Base-by-base conservation (phyloP, 257 asterid species). In the Echium plantagineum region DNA sequence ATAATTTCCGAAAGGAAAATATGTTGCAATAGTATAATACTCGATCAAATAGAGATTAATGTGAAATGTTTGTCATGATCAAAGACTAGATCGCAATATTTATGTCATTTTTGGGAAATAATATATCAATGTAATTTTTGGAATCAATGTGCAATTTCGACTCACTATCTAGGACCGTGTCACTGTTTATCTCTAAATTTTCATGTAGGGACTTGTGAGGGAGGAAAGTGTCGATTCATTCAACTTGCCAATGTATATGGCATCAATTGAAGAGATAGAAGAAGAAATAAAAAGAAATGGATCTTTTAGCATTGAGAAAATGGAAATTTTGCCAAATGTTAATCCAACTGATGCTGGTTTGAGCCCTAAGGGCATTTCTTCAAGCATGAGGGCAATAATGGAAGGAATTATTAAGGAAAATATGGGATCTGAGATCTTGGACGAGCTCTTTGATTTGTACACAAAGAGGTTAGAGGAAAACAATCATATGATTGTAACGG, bases 171-270 rank as follows among this genome's bases (percentile, higher is more conserved):
- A n/a, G n/a, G n/a, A n/a, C n/a, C n/a, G n/a, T n/a, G n/a, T n/a
- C n/a, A n/a, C n/a, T n/a, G n/a, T n/a, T n/a, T n/a, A 31, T 5
- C n/a, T n/a, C n/a, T 31, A 4, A 1, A 31, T 7, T 35, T 21
- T 12, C 38, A 63, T 62, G 60, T 71, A 81, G 87, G 87, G 83
- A 69, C 53, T 38, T 49, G 0, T 76, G 3, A 49, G 63, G 22
- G 74, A 77, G 63, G 75, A 72, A 48, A 65, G 63, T 70, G 77
- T 79, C 1, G 78, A 78, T 59, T 53, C 85, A 6, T 81, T 79
- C 77, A 78, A 84, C 68, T 68, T 84, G 48, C 88, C 85, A 10
- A 21, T 70, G 49, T 81, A 78, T 54, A 69, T 68, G 15, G 57
- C 83, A 46, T 64, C 64, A 63, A 75, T 74, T 38, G 56, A 73